Base-by-base conservation (phyloP, 139 green algal species). In the Auxenochlorella protothecoides region DNA sequence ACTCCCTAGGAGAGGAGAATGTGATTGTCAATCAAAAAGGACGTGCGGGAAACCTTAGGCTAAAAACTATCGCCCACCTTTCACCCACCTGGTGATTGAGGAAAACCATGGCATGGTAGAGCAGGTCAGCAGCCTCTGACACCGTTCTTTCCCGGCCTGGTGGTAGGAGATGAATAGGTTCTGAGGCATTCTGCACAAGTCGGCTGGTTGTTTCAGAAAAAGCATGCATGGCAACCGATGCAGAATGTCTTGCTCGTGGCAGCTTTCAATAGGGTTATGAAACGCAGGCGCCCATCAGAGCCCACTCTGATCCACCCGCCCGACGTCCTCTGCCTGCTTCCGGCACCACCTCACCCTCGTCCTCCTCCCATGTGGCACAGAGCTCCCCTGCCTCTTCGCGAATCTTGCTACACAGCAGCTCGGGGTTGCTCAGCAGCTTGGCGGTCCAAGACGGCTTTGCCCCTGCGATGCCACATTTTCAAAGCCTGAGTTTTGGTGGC, bases 51-150 rank as follows among this genome's bases (percentile, higher is more conserved):
- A 44, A 44, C 27, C 27, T 44, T 44, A 44, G 27, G 27, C 27
- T 44, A 44, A 44, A 44, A 44, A 44, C 27, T 44, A 44, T 44
- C 27, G 27, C 27, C 27, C 27, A 44, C 27, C 27, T 44, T 1
- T 44, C 27, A 44, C 27, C 27, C 27, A 44, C 27, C 27, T 44
- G 27, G 27, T 44, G 27, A 44, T 44, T 44, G 27, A 95, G 77
- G 64, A 99, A 81, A 55, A 98, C 95, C 84, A 99, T 92, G 55
- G 89, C 82, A 77, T 99, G 95, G 81, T 99, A 99, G 53, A 99
- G 78, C 72, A 99, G 83, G 83, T 99, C 95, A 5, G 95, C 95
- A 74, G 89, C 88, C 77, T 99, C 95, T 13, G 84, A 94, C 6
- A 89, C 92, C 0, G 89, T 81, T 0, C 93, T 72, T 75, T 98